Percentiles rank a stretch among this genome's conserved stretches.
Evolutionary conservation across 768 basidiomycete genomes (phyloP).

Genomic region (Mycena rosella): DNA sequence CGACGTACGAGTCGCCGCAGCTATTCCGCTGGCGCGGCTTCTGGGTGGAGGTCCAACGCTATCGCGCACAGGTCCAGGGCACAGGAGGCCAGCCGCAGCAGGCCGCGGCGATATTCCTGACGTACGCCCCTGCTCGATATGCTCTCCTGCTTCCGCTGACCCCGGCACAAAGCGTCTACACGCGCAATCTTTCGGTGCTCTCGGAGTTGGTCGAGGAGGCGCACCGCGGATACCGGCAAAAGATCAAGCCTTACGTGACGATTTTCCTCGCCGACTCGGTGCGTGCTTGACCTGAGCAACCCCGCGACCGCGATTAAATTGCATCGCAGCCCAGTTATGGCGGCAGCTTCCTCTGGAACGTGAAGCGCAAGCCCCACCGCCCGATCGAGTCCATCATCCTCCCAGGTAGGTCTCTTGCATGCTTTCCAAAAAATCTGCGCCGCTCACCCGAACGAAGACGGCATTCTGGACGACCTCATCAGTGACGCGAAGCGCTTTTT

Average conservation of each 20-base stretch:
- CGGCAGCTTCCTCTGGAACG: conserved; percentile 56
- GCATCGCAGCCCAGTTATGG: conserved; percentile 52
- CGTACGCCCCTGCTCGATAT: conserved; percentile 40
- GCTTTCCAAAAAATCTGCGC: background rate
- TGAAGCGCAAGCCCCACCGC: conserved; percentile 63
- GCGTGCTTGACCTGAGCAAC: conserved; percentile 12
- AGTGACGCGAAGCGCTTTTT: conserved; percentile 68
- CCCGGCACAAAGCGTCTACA: conserved; percentile 52
- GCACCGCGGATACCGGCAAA: conserved; percentile 49
- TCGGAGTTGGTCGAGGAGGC: conserved; percentile 54
- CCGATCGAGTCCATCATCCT: conserved; percentile 49
- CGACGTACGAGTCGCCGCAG: conserved; percentile 54
- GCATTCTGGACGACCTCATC: conserved; percentile 61
- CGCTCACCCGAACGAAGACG: conserved; percentile 53
- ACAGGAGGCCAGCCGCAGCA: conserved; percentile 29
- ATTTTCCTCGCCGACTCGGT: conserved; percentile 53
- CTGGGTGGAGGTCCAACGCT: conserved; percentile 54
- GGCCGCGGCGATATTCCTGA: conserved; percentile 45
- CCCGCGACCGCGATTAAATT: background rate
- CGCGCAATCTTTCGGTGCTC: conserved; percentile 52
- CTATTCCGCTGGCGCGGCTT: conserved; percentile 58
- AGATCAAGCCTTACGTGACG: conserved; percentile 51
- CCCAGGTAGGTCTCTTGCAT: conserved; percentile 12
- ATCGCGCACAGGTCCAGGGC: conserved; percentile 37
- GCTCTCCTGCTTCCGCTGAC: background rate